A percentile compares a stretch with the other conserved stretches of the same genome.
These are phyloP conservation scores for Jaminaea rosea DNA, from an alignment of 1,284 basidiomycete genomes.

Conservation along the genomic window DNA sequence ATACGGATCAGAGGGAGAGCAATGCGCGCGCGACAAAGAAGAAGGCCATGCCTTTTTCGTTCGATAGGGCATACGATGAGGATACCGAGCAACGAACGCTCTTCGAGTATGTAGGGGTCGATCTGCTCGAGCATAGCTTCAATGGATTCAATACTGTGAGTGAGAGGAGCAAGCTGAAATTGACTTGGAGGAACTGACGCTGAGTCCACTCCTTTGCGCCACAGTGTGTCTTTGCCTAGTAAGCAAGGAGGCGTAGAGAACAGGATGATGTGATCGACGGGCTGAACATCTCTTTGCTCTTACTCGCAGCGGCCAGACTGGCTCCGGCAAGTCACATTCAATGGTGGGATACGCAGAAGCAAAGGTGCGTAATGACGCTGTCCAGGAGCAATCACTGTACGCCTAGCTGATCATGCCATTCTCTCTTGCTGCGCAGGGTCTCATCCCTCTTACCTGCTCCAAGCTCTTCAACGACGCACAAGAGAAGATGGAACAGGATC, in stretches of 20 bases:
- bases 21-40: conserved; percentile 35
- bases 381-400: too few relatives aligned
- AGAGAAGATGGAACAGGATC: conserved; percentile 57
- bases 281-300: not conserved
- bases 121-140: conserved; percentile 88
- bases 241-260: not conserved
- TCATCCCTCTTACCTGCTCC: conserved; percentile 88
- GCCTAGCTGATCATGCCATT: too few relatives aligned
- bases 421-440: too few relatives aligned
- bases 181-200: too few relatives aligned
- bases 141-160: conserved; percentile 96
- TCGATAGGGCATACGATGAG: conserved; percentile 37
- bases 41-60: conserved; percentile 41
- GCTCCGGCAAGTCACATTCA: conserved; percentile 31
- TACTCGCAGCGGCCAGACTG: conserved; percentile 27
- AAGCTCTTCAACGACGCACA: conserved; percentile 78
- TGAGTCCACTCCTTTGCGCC: not conserved
- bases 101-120: conserved; percentile 87
- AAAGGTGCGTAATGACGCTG: too few relatives aligned
- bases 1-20: conserved; percentile 21
- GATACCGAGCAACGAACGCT: conserved; percentile 58
- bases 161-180: conserved; percentile 27
- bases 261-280: too few relatives aligned
- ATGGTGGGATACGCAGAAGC: conserved; percentile 62
- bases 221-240: conserved; percentile 41